Evolutionary conservation across 768 basidiomycete species (phyloP).

Genomic region (Leucocoprinus leucothites): DNA sequence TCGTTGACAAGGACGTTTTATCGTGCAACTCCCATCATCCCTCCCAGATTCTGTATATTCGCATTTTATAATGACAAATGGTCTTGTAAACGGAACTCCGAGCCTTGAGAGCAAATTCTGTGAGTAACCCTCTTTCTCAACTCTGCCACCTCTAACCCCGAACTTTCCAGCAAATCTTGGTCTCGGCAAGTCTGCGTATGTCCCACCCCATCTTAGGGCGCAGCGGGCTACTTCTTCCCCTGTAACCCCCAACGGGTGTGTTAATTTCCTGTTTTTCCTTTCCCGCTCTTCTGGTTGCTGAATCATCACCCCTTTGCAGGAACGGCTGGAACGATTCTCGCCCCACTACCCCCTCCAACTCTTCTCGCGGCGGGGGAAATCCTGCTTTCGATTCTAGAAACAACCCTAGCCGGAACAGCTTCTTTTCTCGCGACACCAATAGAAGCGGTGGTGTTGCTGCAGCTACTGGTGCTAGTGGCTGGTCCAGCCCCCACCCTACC

Average conservation of each 20-base stretch:
- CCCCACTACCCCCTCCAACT: constrained; percentile 57
- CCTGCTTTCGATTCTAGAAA: constrained; percentile 16
- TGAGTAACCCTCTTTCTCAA: constrained; percentile 30
- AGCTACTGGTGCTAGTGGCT: constrained; percentile 34
- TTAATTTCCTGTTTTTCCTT: constrained; percentile 10
- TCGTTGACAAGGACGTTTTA: background rate
- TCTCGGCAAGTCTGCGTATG: constrained; percentile 79
- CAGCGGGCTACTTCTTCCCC: constrained; percentile 69
- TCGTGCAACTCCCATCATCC: constrained; percentile 23
- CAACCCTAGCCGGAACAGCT: constrained; percentile 8
- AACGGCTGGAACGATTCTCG: constrained; percentile 77
- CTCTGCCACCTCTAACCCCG: constrained; percentile 10
- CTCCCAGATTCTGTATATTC: constrained; percentile 22
- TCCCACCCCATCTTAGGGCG: constrained; percentile 85
- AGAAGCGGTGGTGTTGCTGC: constrained; percentile 23
- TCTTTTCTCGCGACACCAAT: constrained; percentile 16
- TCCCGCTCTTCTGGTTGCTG: constrained; percentile 11
- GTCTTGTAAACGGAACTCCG: constrained; percentile 75
- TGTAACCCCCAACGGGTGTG: constrained; percentile 52
- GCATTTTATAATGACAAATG: constrained; percentile 79
- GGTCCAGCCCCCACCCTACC: constrained; percentile 34
- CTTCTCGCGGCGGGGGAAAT: constrained; percentile 38
- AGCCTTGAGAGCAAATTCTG: constrained; percentile 77
- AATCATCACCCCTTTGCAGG: constrained; percentile 28
- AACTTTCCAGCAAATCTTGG: constrained; percentile 62